Evolutionary conservation across 2,329 filamentous ascomycete species (phyloP).

Genomic region (Raffaelea albimanens): DNA sequence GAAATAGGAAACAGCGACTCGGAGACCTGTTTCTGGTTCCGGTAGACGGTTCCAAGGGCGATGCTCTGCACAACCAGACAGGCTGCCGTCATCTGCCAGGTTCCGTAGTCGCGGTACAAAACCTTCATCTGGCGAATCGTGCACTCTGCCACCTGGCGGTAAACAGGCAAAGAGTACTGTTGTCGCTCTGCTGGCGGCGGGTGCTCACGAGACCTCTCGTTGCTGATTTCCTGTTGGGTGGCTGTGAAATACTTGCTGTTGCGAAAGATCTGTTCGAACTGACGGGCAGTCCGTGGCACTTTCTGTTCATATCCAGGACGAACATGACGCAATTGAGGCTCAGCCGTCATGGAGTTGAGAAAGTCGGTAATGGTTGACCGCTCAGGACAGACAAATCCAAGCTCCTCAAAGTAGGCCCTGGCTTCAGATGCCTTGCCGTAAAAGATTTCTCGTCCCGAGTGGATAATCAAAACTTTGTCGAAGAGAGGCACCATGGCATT

Average conservation of each 20-base stretch:
- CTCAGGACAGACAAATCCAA: conserved; percentile 53
- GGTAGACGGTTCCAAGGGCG: neutral
- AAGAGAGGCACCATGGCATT: conserved; percentile 57
- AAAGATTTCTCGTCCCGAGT: conserved; percentile 56
- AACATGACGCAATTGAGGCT: conserved; percentile 57
- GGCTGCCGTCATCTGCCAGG: neutral
- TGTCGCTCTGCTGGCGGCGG: neutral
- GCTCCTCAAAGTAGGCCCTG: conserved; percentile 53
- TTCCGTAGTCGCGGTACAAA: neutral
- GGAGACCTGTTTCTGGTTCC: neutral
- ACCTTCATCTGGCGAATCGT: conserved; percentile 1
- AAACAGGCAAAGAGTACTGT: neutral
- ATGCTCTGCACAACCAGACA: conserved; percentile 1
- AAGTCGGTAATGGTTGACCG: conserved; percentile 66
- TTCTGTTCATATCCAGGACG: conserved; percentile 54
- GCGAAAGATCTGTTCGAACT: conserved; percentile 41
- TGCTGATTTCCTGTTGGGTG: neutral
- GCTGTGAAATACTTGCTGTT: neutral
- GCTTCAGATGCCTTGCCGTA: conserved; percentile 53
- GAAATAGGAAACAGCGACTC: neutral
- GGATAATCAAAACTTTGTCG: conserved; percentile 67
- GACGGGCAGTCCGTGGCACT: conserved; percentile 51
- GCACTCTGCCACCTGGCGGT: neutral
- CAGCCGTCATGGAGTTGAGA: conserved; percentile 63
- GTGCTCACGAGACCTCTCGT: neutral